Evolutionary conservation across 2,329 filamentous ascomycete genomes (phyloP).

Genomic region (Aureobasidium leucospermi): DNA sequence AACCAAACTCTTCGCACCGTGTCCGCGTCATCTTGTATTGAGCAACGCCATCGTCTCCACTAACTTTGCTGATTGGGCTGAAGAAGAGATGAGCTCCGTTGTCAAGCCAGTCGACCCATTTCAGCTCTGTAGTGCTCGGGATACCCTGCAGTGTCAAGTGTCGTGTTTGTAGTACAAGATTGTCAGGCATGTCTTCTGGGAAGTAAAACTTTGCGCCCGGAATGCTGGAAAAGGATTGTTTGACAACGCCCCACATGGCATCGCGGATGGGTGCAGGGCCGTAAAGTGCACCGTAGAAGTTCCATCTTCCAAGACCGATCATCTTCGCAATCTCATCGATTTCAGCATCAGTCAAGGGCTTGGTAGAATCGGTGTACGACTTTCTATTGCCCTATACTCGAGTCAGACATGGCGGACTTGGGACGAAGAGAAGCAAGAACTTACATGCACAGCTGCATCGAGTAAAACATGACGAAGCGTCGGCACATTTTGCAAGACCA

Average conservation of each 20-base stretch:
- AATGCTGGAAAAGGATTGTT: slow-evolving; percentile 36
- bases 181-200: slow-evolving; percentile 33
- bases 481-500: slow-evolving; percentile 43
- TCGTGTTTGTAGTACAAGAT: slow-evolving; percentile 25
- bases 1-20: slow-evolving; percentile 33
- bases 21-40: slow-evolving; percentile 36
- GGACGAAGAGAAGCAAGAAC: too few relatives aligned
- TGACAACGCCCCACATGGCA: slow-evolving; percentile 33
- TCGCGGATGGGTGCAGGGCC: slow-evolving; percentile 26
- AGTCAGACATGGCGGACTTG: not conserved
- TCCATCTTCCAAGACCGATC: slow-evolving; percentile 42
- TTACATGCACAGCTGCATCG: slow-evolving; percentile 33
- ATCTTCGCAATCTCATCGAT: slow-evolving; percentile 35
- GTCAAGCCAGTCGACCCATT: slow-evolving; percentile 45
- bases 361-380: slow-evolving; percentile 19
- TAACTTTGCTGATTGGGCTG: slow-evolving; percentile 44
- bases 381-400: not conserved
- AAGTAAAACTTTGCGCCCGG: slow-evolving; percentile 38
- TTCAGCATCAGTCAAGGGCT: slow-evolving; percentile 33
- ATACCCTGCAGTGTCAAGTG: slow-evolving; percentile 25
- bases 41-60: slow-evolving; percentile 39
- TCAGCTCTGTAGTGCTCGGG: slow-evolving; percentile 30
- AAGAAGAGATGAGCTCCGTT: slow-evolving; percentile 49
- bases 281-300: slow-evolving; percentile 42
- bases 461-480: slow-evolving; percentile 39